These are phyloP conservation scores for Phyllosticta citriasiana DNA, from an alignment of 2,329 filamentous ascomycete species.

Conservation along the genomic window DNA sequence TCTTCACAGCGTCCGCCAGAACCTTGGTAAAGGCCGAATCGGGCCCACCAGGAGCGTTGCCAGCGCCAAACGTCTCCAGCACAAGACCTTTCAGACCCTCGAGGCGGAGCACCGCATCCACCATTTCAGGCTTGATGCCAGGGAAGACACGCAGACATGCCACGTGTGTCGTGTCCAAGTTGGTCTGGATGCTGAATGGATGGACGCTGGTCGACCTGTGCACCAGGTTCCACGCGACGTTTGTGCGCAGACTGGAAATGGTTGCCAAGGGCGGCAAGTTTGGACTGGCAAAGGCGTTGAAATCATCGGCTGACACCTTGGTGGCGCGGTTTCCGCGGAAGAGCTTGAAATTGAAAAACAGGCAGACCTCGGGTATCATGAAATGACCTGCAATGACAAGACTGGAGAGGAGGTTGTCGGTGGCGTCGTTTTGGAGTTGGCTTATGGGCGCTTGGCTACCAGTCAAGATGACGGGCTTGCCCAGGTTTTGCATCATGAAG, in stretches of 20 bases:
- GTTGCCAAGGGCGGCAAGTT: constrained; percentile 74
- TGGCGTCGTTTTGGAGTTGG: constrained; percentile 80
- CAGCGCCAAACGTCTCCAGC: constrained; percentile 86
- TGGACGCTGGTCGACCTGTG: constrained; percentile 63
- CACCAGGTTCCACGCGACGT: constrained; percentile 71
- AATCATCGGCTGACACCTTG: constrained; percentile 78
- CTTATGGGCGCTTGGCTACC: constrained; percentile 67
- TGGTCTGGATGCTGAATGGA: constrained; percentile 62
- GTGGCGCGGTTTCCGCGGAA: constrained; percentile 82
- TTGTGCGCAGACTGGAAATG: constrained; percentile 70
- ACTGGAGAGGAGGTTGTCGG: constrained; percentile 80
- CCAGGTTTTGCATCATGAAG: constrained; percentile 86
- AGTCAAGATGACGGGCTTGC: constrained; percentile 84
- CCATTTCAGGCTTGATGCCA: constrained; percentile 86
- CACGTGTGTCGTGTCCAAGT: constrained; percentile 77
- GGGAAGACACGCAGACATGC: constrained; percentile 85
- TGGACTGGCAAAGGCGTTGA: constrained; percentile 81
- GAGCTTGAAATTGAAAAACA: constrained; percentile 88
- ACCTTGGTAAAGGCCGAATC: constrained; percentile 72
- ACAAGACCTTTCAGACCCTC: constrained; percentile 73
- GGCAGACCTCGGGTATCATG: constrained; percentile 82
- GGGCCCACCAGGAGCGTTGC: constrained; percentile 75
- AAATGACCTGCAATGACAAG: constrained; percentile 87
- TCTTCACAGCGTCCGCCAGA: constrained; percentile 63
- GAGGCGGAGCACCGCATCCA: constrained; percentile 69